Evolutionary conservation across 345 rosid species (phyloP).

Genomic region (Eutrema heterophyllum): DNA sequence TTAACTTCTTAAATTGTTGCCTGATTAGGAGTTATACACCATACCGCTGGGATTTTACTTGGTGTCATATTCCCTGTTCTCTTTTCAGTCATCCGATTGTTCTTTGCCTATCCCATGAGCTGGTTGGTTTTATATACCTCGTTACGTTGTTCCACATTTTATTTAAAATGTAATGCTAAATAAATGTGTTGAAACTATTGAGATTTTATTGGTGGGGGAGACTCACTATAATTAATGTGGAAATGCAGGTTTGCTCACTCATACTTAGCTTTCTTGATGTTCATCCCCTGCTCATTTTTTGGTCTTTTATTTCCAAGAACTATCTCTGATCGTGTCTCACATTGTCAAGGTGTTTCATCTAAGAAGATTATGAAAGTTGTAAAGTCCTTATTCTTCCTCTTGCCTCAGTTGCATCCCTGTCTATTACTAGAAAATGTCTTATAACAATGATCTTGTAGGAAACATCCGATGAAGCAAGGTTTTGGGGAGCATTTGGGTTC

Average conservation of each 20-base stretch:
- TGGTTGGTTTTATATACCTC: conserved; percentile 48
- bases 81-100: conserved; percentile 68
- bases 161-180: not conserved
- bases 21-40: conserved; percentile 67
- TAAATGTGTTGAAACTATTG: conserved; percentile 1
- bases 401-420: not conserved
- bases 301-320: conserved; percentile 76
- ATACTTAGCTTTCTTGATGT: conserved; percentile 79
- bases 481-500: conserved; percentile 97
- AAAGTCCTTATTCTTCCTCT: conserved; percentile 21
- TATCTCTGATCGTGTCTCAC: conserved; percentile 48
- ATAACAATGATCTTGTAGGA: conserved; percentile 45
- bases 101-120: conserved; percentile 73
- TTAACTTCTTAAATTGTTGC: not conserved
- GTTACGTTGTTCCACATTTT: not conserved
- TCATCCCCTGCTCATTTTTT: conserved; percentile 70
- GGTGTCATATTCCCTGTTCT: conserved; percentile 63
- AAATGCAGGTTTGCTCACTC: conserved; percentile 92
- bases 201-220: not conserved
- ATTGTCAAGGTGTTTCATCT: conserved; percentile 52
- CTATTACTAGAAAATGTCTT: conserved; percentile 17
- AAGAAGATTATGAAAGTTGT: conserved; percentile 68
- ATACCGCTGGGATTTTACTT: conserved; percentile 58
- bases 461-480: conserved; percentile 69
- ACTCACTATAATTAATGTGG: conserved; percentile 2